A percentile compares a stretch with the other conserved stretches of the same genome.
These are phyloP conservation scores for Dendryphion nanum DNA, from an alignment of 2,329 filamentous ascomycete genomes.

Conservation along the genomic window DNA sequence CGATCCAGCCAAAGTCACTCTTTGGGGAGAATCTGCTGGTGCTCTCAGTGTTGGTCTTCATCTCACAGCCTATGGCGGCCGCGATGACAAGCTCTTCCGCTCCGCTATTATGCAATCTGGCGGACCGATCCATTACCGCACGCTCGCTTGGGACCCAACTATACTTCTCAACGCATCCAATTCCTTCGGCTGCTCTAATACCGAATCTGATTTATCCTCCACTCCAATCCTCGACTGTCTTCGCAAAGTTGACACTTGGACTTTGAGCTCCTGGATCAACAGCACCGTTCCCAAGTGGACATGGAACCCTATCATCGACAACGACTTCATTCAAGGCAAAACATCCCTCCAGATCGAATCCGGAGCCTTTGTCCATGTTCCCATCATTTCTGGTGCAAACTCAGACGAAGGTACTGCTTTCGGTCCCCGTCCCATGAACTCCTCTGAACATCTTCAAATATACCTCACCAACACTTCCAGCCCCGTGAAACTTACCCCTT, in stretches of 20 bases:
- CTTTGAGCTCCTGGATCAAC: conserved; percentile 45
- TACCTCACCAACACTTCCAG: conserved; percentile 28
- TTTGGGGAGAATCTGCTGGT: conserved; percentile 40
- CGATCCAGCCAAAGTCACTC: conserved; percentile 36
- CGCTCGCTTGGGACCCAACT: conserved; percentile 6
- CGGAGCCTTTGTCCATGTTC: conserved; percentile 62
- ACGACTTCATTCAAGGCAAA: conserved; percentile 54
- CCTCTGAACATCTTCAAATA: conserved; percentile 53
- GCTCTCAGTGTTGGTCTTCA: conserved; percentile 38
- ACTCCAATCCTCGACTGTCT: conserved; percentile 44
- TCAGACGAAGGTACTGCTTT: conserved; percentile 64
- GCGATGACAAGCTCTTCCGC: conserved; percentile 43
- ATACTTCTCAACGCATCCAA: background rate
- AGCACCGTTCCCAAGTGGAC: conserved; percentile 10
- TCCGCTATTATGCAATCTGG: conserved; percentile 43
- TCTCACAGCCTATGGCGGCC: conserved; percentile 43
- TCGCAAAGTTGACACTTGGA: conserved; percentile 58
- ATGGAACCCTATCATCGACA: conserved; percentile 51
- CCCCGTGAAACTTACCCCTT: conserved; percentile 6
- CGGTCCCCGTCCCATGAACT: conserved; percentile 54
- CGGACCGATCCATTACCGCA: conserved; percentile 19
- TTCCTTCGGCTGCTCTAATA: conserved; percentile 47
- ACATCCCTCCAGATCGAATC: conserved; percentile 54
- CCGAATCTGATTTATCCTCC: too few relatives aligned
- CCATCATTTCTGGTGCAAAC: conserved; percentile 63